phyloP scores from a whole-genome alignment of 1,284 basidiomycete genomes.

The Wolfiporia cocos region DNA sequence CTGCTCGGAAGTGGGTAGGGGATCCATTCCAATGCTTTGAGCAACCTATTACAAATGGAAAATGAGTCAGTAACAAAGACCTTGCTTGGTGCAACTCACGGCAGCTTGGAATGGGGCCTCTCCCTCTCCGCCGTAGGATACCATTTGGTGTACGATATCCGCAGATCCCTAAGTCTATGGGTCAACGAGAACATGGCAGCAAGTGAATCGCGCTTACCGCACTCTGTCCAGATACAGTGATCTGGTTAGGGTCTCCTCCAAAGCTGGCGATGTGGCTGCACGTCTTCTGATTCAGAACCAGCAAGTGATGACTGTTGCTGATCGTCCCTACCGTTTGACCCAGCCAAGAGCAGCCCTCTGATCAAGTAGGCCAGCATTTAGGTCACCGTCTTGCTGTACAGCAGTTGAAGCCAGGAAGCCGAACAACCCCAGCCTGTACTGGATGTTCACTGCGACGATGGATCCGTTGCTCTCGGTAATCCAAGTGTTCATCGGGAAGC shows the following conservation, averaged over 20 bases:
- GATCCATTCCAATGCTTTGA: constrained; percentile 3
- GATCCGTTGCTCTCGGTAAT: constrained; percentile 40
- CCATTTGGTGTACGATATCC: constrained; percentile 3
- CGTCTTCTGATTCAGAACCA: too few species aligned
- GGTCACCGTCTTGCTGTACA: constrained; percentile 24
- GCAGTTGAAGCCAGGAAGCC: constrained; percentile 41
- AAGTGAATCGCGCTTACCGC: neutral
- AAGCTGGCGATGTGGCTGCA: constrained; percentile 1
- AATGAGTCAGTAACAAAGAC: too few species aligned
- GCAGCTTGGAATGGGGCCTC: constrained; percentile 4
- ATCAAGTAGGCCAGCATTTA: constrained; percentile 41
- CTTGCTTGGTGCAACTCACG: too few species aligned
- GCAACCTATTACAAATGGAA: too few species aligned
- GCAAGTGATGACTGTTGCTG: too few species aligned
- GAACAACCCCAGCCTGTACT: constrained; percentile 47
- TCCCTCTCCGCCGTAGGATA: constrained; percentile 2
- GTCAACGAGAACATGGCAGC: neutral
- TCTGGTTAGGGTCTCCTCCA: constrained; percentile 1
- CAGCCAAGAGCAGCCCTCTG: constrained; percentile 41
- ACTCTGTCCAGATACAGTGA: constrained; percentile 1
- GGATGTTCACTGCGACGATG: constrained; percentile 47
- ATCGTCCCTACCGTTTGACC: constrained; percentile 32
- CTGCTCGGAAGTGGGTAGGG: neutral
- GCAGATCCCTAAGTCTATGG: neutral
- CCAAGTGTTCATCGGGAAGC: constrained; percentile 37